Conservation (phyloP, 768 basidiomycete species). For the Termitomyces sp. region DNA sequence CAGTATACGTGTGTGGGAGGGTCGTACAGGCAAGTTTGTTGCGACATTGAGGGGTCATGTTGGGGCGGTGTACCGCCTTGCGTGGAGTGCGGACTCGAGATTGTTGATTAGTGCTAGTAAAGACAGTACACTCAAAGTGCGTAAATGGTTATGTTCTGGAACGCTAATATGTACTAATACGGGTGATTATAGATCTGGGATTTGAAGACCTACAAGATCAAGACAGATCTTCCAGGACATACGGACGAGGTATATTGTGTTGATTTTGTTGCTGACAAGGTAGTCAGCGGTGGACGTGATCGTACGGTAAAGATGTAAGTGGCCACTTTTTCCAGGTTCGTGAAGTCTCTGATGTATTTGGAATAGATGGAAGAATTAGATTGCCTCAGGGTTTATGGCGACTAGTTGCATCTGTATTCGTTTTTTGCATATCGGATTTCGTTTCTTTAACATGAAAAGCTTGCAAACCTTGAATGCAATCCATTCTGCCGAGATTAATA, state of each 20-base stretch:
- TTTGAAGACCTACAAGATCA: constrained; percentile 92
- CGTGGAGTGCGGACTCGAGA: constrained; percentile 93
- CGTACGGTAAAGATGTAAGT: constrained; percentile 88
- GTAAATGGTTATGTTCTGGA: constrained; percentile 13
- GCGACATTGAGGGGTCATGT: constrained; percentile 91
- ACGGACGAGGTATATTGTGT: constrained; percentile 99
- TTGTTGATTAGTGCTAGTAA: constrained; percentile 93
- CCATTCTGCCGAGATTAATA: neutral
- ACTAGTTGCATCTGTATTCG: neutral
- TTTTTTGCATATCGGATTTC: neutral
- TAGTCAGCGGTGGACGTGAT: constrained; percentile 97
- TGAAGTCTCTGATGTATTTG: neutral
- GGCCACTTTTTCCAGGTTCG: neutral
- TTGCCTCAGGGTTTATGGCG: neutral
- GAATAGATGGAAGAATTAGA: constrained; percentile 19
- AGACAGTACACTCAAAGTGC: constrained; percentile 91
- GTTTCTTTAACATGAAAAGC: neutral
- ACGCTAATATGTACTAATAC: neutral
- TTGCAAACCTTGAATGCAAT: too few relatives aligned
- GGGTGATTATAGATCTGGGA: constrained; percentile 75
- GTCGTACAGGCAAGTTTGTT: constrained; percentile 77
- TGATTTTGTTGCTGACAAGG: constrained; percentile 97
- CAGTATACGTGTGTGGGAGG: constrained; percentile 90
- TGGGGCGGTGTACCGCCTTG: constrained; percentile 87
- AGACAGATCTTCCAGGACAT: constrained; percentile 91